These are phyloP conservation scores for Blastobotrys raffinosifermentans DNA, from an alignment of 1,139 yeast species.

Conservation along the genomic window DNA sequence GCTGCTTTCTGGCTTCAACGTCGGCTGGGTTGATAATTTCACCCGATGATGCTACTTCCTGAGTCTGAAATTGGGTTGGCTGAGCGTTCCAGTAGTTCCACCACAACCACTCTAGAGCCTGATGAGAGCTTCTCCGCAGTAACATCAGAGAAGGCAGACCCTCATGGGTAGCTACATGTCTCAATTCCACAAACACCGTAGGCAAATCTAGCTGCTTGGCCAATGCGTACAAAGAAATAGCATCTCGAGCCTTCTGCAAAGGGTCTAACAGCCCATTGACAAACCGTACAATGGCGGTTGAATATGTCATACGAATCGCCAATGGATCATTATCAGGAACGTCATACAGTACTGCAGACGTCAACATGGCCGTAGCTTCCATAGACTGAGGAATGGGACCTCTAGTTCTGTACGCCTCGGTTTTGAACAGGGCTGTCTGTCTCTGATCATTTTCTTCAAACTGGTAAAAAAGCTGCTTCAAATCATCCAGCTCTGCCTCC, in stretches of 20 bases:
- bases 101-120: slow-evolving; percentile 73
- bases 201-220: slow-evolving; percentile 72
- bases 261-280: slow-evolving; percentile 92
- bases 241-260: slow-evolving; percentile 69
- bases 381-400: slow-evolving; percentile 77
- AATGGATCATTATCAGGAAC: slow-evolving; percentile 30
- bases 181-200: slow-evolving; percentile 74
- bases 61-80: slow-evolving; percentile 19
- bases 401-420: slow-evolving; percentile 49
- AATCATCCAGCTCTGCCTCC: slow-evolving; percentile 44
- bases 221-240: slow-evolving; percentile 68
- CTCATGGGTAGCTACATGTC: slow-evolving; percentile 94
- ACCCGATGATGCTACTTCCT: slow-evolving; percentile 23
- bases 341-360: slow-evolving; percentile 49
- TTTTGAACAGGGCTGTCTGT: slow-evolving; percentile 46
- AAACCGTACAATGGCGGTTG: slow-evolving; percentile 78
- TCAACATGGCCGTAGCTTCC: slow-evolving; percentile 62
- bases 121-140: slow-evolving; percentile 49
- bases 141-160: slow-evolving; percentile 63
- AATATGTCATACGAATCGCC: slow-evolving; percentile 46
- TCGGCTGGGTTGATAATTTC: too few species aligned
- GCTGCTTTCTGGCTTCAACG: slow-evolving; percentile 18
- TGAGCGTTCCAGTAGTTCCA: slow-evolving; percentile 64
- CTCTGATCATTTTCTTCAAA: slow-evolving; percentile 5
- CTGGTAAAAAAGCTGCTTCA: slow-evolving; percentile 54